phyloP scores from a whole-genome alignment of 2,329 filamentous ascomycete species.

The Calonectria hongkongensis region DNA sequence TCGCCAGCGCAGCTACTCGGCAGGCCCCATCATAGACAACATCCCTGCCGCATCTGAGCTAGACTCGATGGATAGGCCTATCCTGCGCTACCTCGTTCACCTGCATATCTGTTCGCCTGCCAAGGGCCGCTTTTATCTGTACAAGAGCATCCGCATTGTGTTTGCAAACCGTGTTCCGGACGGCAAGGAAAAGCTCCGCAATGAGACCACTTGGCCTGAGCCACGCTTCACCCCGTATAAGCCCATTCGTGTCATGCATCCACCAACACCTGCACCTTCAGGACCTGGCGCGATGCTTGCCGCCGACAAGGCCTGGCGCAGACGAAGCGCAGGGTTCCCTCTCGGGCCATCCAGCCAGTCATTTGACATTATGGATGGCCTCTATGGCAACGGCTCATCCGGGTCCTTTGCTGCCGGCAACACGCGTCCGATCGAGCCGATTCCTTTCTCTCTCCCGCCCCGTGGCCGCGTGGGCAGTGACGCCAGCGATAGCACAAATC shows the following conservation, averaged over 20 bases:
- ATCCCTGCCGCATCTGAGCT: slow-evolving; percentile 58
- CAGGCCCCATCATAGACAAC: slow-evolving; percentile 87
- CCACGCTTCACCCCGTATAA: slow-evolving; percentile 92
- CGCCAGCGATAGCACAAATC: slow-evolving; percentile 55
- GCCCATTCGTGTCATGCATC: slow-evolving; percentile 73
- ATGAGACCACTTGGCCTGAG: slow-evolving; percentile 92
- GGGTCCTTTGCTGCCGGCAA: slow-evolving; percentile 54
- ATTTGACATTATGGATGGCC: slow-evolving; percentile 61
- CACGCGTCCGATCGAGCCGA: slow-evolving; percentile 67
- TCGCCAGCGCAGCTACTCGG: slow-evolving; percentile 93
- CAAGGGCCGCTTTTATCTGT: slow-evolving; percentile 89
- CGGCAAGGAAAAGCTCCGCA: slow-evolving; percentile 92
- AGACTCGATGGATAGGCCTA: slow-evolving; percentile 74
- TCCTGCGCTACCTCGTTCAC: slow-evolving; percentile 92
- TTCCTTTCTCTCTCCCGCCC: slow-evolving; percentile 68
- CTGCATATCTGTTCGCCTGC: slow-evolving; percentile 93
- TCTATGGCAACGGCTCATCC: slow-evolving; percentile 45
- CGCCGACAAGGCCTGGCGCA: slow-evolving; percentile 76
- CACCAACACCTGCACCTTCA: slow-evolving; percentile 59
- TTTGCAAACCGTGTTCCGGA: slow-evolving; percentile 98
- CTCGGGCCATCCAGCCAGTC: slow-evolving; percentile 57
- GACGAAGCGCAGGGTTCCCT: slow-evolving; percentile 73
- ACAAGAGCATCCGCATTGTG: slow-evolving; percentile 94
- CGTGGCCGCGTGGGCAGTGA: slow-evolving; percentile 59
- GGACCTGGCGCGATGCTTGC: slow-evolving; percentile 70